These are phyloP conservation scores for Leptodontidium sp. DNA, from an alignment of 2,329 filamentous ascomycete genomes.

Conservation along the genomic window DNA sequence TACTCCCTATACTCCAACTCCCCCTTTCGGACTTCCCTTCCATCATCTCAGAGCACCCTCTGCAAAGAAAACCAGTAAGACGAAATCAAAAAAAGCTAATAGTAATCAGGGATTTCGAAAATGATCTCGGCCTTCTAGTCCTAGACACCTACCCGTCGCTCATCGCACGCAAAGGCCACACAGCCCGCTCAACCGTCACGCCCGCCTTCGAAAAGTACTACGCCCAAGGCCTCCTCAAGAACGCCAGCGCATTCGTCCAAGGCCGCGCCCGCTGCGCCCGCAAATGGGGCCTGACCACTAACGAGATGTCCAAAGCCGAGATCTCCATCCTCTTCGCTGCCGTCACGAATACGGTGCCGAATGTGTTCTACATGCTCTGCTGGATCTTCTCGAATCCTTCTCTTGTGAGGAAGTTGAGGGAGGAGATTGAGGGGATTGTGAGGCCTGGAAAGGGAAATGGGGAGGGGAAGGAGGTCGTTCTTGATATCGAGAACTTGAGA, in stretches of 20 bases:
- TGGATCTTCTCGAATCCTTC: slow-evolving; percentile 45
- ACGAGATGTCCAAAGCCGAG: slow-evolving; percentile 39
- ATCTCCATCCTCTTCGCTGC: slow-evolving; percentile 44
- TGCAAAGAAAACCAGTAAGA: neutral
- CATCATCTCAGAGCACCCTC: neutral
- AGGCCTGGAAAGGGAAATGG: slow-evolving; percentile 8
- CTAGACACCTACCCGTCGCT: slow-evolving; percentile 24
- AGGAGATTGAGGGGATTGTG: slow-evolving; percentile 43
- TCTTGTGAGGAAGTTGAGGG: slow-evolving; percentile 41
- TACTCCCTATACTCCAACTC: neutral
- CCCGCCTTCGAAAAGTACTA: slow-evolving; percentile 30
- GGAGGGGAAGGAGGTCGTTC: slow-evolving; percentile 30
- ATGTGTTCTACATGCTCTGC: slow-evolving; percentile 50
- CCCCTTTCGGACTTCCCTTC: neutral
- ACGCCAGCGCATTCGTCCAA: slow-evolving; percentile 26
- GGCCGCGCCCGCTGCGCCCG: slow-evolving; percentile 21
- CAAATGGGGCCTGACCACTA: slow-evolving; percentile 20
- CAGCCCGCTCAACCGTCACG: slow-evolving; percentile 18
- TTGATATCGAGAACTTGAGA: slow-evolving; percentile 50
- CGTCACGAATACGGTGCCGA: slow-evolving; percentile 49
- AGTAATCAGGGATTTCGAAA: slow-evolving; percentile 30
- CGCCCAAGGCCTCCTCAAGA: slow-evolving; percentile 19
- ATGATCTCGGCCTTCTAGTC: slow-evolving; percentile 27
- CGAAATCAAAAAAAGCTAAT: neutral
- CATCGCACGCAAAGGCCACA: slow-evolving; percentile 29